Conservation (phyloP, 345 rosid species). For the Litchi chinensis region DNA sequence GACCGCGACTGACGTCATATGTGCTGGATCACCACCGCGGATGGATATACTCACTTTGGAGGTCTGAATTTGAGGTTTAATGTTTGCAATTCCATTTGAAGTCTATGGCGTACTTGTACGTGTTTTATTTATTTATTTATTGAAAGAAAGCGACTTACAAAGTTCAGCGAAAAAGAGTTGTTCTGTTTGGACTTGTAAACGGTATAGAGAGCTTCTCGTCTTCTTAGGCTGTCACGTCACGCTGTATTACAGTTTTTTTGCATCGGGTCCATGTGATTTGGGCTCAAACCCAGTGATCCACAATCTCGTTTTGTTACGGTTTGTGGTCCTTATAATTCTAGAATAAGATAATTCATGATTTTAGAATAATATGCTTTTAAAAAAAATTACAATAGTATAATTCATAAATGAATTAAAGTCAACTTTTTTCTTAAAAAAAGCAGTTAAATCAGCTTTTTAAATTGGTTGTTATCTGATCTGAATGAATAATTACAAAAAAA, state of each 20-base stretch:
- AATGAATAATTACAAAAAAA: no score
- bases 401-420: no score
- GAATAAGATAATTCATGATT: no score
- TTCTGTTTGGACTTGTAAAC: not conserved
- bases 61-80: not conserved
- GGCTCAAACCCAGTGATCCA: not conserved
- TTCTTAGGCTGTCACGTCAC: not conserved
- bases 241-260: not conserved
- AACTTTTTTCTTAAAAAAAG: no score
- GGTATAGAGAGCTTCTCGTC: not conserved
- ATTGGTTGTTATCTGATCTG: no score
- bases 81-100: not conserved
- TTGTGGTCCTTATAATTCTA: no score
- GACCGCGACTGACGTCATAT: constrained; percentile 43
- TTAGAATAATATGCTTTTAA: no score
- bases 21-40: constrained; percentile 23
- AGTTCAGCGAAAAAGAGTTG: not conserved
- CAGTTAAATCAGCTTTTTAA: no score
- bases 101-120: not conserved
- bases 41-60: constrained; percentile 16
- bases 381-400: no score
- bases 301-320: no score
- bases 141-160: no score
- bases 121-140: no score
- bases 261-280: not conserved